Percentiles rank a stretch among this genome's conserved stretches.
phyloP scores from a whole-genome alignment of 257 asterid genomes.

The Penstemon barbatus region DNA sequence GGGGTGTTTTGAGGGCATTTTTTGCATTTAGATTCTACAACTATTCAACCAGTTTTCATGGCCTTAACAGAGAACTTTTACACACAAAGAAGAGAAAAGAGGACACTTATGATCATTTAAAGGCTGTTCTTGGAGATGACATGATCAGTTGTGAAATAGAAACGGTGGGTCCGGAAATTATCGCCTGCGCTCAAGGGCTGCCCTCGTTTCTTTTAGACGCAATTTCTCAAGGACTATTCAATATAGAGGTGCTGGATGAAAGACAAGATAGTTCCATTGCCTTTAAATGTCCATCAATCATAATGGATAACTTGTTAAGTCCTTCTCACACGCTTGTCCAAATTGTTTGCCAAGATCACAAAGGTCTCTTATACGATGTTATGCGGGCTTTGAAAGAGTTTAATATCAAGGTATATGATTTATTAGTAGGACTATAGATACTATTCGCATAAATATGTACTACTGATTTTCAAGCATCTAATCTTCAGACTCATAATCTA shows the following conservation, averaged over 20 bases:
- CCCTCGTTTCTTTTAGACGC: slow-evolving; percentile 57
- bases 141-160: slow-evolving; percentile 70
- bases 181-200: slow-evolving; percentile 37
- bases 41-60: neutral
- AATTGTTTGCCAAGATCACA: slow-evolving; percentile 66
- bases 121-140: slow-evolving; percentile 52
- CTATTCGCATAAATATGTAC: neutral
- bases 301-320: slow-evolving; percentile 61
- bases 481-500: neutral
- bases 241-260: slow-evolving; percentile 31
- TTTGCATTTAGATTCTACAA: neutral
- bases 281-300: slow-evolving; percentile 44
- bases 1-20: neutral
- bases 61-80: slow-evolving; percentile 54
- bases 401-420: slow-evolving; percentile 56
- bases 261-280: slow-evolving; percentile 28
- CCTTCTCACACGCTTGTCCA: slow-evolving; percentile 67
- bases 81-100: slow-evolving; percentile 53
- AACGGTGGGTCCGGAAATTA: slow-evolving; percentile 52
- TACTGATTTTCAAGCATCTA: neutral
- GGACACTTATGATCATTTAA: slow-evolving; percentile 43
- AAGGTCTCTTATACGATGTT: slow-evolving; percentile 71
- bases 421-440: neutral
- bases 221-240: slow-evolving; percentile 47
- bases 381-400: slow-evolving; percentile 74